These are phyloP conservation scores for Plenodomus lindquistii DNA, from an alignment of 2,329 filamentous ascomycete species.

Conservation along the genomic window DNA sequence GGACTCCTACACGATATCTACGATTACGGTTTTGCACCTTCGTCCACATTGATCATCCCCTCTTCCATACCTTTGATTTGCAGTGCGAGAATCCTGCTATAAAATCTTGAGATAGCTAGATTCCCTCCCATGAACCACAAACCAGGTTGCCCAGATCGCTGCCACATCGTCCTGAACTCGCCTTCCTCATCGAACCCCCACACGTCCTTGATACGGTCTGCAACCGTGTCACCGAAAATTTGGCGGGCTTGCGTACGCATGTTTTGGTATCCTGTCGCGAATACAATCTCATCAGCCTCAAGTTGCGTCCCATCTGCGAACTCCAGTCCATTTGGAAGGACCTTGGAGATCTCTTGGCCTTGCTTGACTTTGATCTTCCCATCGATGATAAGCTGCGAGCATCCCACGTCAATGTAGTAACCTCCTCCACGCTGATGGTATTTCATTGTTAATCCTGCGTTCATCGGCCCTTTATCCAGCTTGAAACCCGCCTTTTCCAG, in stretches of 20 bases:
- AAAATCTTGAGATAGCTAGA: constrained; percentile 52
- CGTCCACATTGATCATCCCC: constrained; percentile 13
- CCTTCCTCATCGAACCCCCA: constrained; percentile 54
- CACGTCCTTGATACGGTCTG: constrained; percentile 49
- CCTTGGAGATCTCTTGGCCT: constrained; percentile 40
- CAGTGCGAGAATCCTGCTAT: constrained; percentile 51
- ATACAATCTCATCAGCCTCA: constrained; percentile 52
- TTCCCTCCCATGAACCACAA: constrained; percentile 54
- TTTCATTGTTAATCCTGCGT: constrained; percentile 41
- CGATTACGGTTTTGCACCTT: neutral
- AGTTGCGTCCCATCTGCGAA: constrained; percentile 51
- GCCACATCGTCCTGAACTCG: constrained; percentile 51
- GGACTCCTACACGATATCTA: too few relatives aligned
- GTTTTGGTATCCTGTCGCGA: constrained; percentile 54
- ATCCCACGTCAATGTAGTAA: constrained; percentile 55
- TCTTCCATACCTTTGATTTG: constrained; percentile 50
- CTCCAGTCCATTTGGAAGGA: constrained; percentile 46
- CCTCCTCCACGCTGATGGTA: constrained; percentile 51
- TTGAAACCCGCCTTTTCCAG: constrained; percentile 50
- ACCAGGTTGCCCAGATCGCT: constrained; percentile 38
- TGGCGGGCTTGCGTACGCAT: constrained; percentile 45
- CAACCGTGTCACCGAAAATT: constrained; percentile 49
- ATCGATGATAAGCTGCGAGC: constrained; percentile 47
- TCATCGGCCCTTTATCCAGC: constrained; percentile 38
- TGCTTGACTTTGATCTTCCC: constrained; percentile 53